A percentile compares a stretch with the other conserved stretches of the same genome.
phyloP scores from a whole-genome alignment of 306 rosid genomes.

The Citrullus colocynthis region DNA sequence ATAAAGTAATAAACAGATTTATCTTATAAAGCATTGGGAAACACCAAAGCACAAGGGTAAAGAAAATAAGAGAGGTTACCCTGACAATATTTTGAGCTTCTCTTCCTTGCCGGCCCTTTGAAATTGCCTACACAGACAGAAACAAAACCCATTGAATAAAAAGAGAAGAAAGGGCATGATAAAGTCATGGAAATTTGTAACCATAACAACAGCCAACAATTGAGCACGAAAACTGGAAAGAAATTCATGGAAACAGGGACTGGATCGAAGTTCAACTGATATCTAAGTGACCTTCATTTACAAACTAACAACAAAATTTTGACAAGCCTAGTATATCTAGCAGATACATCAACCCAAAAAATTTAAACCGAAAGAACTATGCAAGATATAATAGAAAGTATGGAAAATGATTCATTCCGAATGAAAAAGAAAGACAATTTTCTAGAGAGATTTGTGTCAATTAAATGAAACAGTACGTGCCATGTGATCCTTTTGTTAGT shows the following conservation, averaged over 20 bases:
- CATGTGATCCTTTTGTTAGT: neutral
- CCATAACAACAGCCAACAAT: neutral
- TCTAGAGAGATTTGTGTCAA: neutral
- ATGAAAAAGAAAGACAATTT: neutral
- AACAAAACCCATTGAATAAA: neutral
- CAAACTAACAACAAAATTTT: neutral
- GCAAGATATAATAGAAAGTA: neutral
- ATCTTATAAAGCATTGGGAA: conserved; percentile 5
- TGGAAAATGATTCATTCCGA: neutral
- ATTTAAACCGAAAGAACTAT: neutral
- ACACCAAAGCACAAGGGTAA: neutral
- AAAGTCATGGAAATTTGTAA: neutral
- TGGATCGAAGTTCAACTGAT: neutral
- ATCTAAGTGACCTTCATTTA: neutral
- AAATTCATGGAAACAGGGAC: neutral
- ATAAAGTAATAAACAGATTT: conserved; percentile 1
- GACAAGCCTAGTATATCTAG: neutral
- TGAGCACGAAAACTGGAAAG: neutral
- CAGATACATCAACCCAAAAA: neutral
- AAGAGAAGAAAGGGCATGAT: neutral
- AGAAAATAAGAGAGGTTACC: conserved; percentile 27
- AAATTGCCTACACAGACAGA: conserved; percentile 38
- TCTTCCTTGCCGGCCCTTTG: conserved; percentile 91
- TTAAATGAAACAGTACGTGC: neutral
- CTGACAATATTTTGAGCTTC: conserved; percentile 85